A percentile compares a stretch with the other conserved stretches of the same genome.
phyloP scores from a whole-genome alignment of 73 alveolate species.

The Paraurostyla sp. region DNA sequence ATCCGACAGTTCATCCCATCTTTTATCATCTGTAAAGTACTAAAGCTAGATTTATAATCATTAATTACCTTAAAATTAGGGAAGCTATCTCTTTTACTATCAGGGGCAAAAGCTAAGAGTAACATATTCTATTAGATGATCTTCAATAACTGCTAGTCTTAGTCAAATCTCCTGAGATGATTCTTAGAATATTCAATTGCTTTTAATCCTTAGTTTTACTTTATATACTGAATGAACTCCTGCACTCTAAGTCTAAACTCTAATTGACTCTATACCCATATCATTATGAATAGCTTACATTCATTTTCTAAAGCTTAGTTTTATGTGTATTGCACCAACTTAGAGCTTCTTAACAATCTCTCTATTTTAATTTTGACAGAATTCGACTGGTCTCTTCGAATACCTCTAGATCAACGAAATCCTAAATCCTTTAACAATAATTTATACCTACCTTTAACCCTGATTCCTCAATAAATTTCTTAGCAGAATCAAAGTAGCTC shows the following conservation, averaged over 20 bases:
- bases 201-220: background rate
- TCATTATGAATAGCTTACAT: background rate
- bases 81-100: constrained; percentile 8
- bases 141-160: constrained; percentile 24
- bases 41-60: background rate
- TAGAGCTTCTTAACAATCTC: constrained; percentile 63
- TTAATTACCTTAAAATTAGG: constrained; percentile 7
- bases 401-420: constrained; percentile 71
- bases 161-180: constrained; percentile 44
- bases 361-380: constrained; percentile 38
- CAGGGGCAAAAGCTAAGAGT: constrained; percentile 52
- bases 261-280: constrained; percentile 29
- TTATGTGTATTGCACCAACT: constrained; percentile 71
- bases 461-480: constrained; percentile 37
- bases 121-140: constrained; percentile 54
- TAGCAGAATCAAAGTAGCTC: constrained; percentile 68
- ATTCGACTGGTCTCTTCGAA: constrained; percentile 68
- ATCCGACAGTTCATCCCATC: constrained; percentile 74
- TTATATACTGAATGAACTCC: constrained; percentile 59
- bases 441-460: constrained; percentile 22
- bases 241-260: constrained; percentile 70
- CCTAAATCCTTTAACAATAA: background rate
- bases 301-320: constrained; percentile 55
- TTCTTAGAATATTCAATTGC: constrained; percentile 68
- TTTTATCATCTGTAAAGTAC: constrained; percentile 62